Evolutionary conservation across 2,329 filamentous ascomycete species (phyloP).

Genomic region (Diplodia sapinea): DNA sequence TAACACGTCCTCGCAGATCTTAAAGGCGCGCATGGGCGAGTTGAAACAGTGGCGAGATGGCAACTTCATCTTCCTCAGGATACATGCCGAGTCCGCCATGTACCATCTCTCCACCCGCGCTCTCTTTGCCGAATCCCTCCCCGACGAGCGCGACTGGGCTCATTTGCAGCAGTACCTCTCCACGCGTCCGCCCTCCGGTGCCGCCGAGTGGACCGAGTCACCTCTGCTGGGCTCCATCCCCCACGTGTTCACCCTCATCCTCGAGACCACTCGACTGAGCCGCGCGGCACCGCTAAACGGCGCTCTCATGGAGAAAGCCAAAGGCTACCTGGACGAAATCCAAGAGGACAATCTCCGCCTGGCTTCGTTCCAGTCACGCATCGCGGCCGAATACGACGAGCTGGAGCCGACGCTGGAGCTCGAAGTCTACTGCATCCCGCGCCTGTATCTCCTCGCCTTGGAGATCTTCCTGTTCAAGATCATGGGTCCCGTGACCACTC

Average conservation of each 20-base stretch:
- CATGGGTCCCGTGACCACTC: not conserved
- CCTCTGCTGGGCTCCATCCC: slow-evolving; percentile 23
- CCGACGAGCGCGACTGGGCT: slow-evolving; percentile 7
- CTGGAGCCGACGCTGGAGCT: slow-evolving; percentile 7
- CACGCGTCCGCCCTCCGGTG: not conserved
- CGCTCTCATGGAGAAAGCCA: not conserved
- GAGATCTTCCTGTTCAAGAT: slow-evolving; percentile 20
- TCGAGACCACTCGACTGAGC: slow-evolving; percentile 10
- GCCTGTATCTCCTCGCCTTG: slow-evolving; percentile 7
- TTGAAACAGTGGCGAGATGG: not conserved
- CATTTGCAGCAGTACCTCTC: slow-evolving; percentile 8
- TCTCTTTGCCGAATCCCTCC: slow-evolving; percentile 2
- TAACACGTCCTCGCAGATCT: slow-evolving; percentile 6
- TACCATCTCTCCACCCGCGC: slow-evolving; percentile 24
- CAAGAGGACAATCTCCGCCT: not conserved
- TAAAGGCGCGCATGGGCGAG: not conserved
- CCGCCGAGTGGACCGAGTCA: slow-evolving; percentile 7
- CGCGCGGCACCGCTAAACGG: not conserved
- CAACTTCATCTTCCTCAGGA: not conserved
- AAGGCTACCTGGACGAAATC: not conserved
- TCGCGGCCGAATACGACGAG: not conserved
- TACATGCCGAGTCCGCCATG: slow-evolving; percentile 24
- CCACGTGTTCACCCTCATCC: not conserved
- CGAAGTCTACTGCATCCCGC: slow-evolving; percentile 1
- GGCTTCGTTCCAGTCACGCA: not conserved